Percentiles rank a stretch among this genome's conserved stretches.
These are phyloP conservation scores for Heliosperma pusillum DNA, from an alignment of 148 eudicot species.

Conservation along the genomic window DNA sequence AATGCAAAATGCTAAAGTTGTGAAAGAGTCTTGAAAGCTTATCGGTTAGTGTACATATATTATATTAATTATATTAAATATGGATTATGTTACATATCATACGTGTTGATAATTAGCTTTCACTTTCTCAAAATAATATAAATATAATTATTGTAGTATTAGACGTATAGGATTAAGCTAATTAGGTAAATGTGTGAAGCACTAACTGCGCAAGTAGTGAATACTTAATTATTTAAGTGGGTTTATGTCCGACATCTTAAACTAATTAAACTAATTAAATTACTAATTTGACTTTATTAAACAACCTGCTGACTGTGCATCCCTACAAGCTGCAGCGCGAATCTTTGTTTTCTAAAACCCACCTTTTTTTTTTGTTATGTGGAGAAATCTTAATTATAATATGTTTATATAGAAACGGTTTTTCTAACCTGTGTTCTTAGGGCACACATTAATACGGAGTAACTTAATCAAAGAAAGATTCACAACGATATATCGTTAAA, in stretches of 20 bases:
- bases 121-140: constrained; percentile 1
- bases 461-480: no score
- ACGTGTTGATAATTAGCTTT: not conserved
- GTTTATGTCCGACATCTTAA: no score
- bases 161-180: constrained; percentile 1
- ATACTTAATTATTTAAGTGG: no score
- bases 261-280: not conserved
- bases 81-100: no score
- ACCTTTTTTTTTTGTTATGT: no score
- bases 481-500: no score
- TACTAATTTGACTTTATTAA: constrained; percentile 23
- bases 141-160: not conserved
- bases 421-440: no score
- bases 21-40: constrained; percentile 8
- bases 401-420: no score
- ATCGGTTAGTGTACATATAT: not conserved
- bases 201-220: constrained; percentile 24
- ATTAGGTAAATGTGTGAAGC: constrained; percentile 29
- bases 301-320: constrained; percentile 15
- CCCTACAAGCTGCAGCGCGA: constrained; percentile 6
- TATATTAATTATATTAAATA: no score
- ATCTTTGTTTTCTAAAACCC: constrained; percentile 16
- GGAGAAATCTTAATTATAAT: no score
- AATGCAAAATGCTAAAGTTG: not conserved
- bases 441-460: no score